Evolutionary conservation across 139 green algal species (phyloP), one percentile per base, ranked within the genome.

Genomic region (Tetradesmus obliquus): DNA sequence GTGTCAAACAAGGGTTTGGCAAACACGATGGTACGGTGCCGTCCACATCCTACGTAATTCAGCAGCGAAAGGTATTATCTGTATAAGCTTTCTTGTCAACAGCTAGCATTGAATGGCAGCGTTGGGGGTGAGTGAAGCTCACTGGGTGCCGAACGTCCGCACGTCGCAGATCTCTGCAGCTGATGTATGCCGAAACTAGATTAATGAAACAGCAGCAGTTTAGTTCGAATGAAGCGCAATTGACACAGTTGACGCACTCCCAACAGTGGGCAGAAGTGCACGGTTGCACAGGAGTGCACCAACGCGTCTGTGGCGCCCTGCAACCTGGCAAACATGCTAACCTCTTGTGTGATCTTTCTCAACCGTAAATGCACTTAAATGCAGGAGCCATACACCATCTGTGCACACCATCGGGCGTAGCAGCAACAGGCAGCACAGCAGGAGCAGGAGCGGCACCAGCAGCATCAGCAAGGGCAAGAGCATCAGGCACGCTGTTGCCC

Each of bases 401-500:
- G 74, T 19, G 74, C n/a, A 15, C 74, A 7, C 22, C n/a, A 54
- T 17, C 3, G 13, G 7, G 3, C n/a, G n/a, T 15, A 82, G 3
- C 74, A 53, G 20, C 72, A 7, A 80, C 20, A 7, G 32, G 32
- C 5, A 80, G 74, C 74, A 3, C 74, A 88, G 9, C 55, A 76
- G 32, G 51, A 89, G 84, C 84, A 89, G 9, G 62, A 89, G 84
- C 62, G 66, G 45, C 62, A 51, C 13, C 10, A 81, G 20, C 72
- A 81, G 72, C 20, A 45, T 3, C n/a, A 82, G 74, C 53, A 5
- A 79, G 4, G 12, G 69, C 12, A 79, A 45, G 32, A 45, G 32
- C 32, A 45, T 45, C 32, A 45, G 32, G 32, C 32, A 45, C 32
- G 66, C 5, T 76, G 66, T 17, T 24, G 66, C 66, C 66, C n/a